Base-by-base conservation (phyloP, 2,329 filamentous ascomycete genomes). In the Nectriaceae sp. region DNA sequence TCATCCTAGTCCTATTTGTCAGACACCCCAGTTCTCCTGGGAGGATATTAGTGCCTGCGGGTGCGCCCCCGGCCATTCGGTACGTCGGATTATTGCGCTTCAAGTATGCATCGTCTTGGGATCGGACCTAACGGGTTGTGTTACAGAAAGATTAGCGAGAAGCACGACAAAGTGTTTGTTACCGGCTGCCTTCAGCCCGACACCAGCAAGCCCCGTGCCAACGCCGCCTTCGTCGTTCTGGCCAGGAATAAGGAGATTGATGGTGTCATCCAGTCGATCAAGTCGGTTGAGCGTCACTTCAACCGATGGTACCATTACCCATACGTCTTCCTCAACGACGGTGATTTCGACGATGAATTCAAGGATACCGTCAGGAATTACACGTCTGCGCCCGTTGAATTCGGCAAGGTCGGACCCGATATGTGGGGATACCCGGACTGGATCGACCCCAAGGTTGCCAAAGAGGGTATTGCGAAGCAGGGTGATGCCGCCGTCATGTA, bases 401-500 rank as follows among this genome's bases (percentile, higher is more conserved):
- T 97, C 75, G 94, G 94, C 67, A 92, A 90, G 74, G 95, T 99
- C 57, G 87, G 90, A 49, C 79, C 87, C 4, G 85, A 87, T 49
- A 94, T 95, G 84, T 99, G 94, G 94, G 93, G 92, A 18, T 97
- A 88, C 69, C 94, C 94, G 5, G 91, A 97, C 62, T 99, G 94
- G 94, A 89, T 94, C 44, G 92, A 99, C 67, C 83, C 85, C 59
- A 92, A 94, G 68, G 90, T 97, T 44, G 93, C 92, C 57, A 91
- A 92, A 73, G 94, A 99, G 71, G 93, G 93, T 52, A 96, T 99
- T 65, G 85, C 89, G 45, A 96, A 97, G 75, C 94, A 99, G 71
- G 94, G 94, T 57, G 94, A 99, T 70, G 86, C 87, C 42, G 94
- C 94, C 40, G 96, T 99, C 76, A 99, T 99, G 94, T 99, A 97